These are phyloP conservation scores for Exophiala xenobiotica DNA, from an alignment of 2,329 filamentous ascomycete species.

Conservation along the genomic window DNA sequence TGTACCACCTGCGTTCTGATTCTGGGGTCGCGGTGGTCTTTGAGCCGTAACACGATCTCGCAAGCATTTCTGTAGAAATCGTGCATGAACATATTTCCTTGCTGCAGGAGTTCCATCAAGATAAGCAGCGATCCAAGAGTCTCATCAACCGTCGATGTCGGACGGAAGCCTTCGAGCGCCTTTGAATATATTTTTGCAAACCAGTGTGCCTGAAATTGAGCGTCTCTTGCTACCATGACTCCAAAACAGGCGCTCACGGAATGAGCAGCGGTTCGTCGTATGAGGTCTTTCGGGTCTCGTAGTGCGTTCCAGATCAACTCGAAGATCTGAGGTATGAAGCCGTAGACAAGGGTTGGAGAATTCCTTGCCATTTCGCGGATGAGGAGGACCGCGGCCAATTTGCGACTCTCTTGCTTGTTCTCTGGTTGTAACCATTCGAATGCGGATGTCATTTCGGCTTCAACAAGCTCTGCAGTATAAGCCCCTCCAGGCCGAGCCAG, in stretches of 20 bases:
- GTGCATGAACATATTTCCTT: slow-evolving; percentile 99
- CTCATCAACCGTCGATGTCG: slow-evolving; percentile 72
- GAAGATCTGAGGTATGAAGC: slow-evolving; percentile 91
- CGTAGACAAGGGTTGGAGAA: slow-evolving; percentile 92
- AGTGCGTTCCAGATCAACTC: slow-evolving; percentile 95
- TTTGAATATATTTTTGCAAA: slow-evolving; percentile 90
- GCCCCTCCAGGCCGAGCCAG: slow-evolving; percentile 90
- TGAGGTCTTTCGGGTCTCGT: slow-evolving; percentile 84
- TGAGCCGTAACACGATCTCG: slow-evolving; percentile 87
- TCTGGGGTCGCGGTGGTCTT: slow-evolving; percentile 84
- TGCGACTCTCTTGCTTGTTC: slow-evolving; percentile 77
- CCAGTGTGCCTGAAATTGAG: slow-evolving; percentile 80
- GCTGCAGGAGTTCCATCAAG: slow-evolving; percentile 86
- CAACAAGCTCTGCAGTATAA: slow-evolving; percentile 90
- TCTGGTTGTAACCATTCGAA: slow-evolving; percentile 97
- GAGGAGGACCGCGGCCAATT: slow-evolving; percentile 89
- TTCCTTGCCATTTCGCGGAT: slow-evolving; percentile 87
- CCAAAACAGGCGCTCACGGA: slow-evolving; percentile 93
- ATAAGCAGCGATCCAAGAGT: slow-evolving; percentile 93
- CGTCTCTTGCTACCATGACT: slow-evolving; percentile 90
- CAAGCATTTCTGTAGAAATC: slow-evolving; percentile 88
- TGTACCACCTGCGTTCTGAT: slow-evolving; percentile 87
- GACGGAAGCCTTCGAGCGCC: slow-evolving; percentile 73
- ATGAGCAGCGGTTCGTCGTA: slow-evolving; percentile 86
- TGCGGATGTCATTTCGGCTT: slow-evolving; percentile 93